A percentile compares a stretch with the other conserved stretches of the same genome.
phyloP scores from a whole-genome alignment of 2,329 filamentous ascomycete species.

The Penicillium griseofulvum region DNA sequence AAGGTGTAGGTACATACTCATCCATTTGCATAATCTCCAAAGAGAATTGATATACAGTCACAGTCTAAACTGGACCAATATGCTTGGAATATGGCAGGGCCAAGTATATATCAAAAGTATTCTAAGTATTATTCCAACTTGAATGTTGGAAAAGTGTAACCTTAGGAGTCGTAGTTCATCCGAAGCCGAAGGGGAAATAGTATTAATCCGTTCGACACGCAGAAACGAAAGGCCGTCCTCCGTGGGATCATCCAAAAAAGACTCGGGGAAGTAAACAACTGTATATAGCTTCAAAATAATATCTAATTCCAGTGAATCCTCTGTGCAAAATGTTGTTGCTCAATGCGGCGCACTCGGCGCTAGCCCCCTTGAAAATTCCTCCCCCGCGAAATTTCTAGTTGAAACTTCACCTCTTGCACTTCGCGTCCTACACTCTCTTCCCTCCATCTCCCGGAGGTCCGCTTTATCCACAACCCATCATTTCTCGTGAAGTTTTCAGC shows the following conservation, averaged over 20 bases:
- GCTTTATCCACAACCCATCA: conserved; percentile 29
- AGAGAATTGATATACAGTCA: not conserved
- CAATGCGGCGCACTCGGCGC: conserved; percentile 31
- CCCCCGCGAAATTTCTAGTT: conserved; percentile 38
- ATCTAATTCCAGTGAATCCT: conserved; percentile 9
- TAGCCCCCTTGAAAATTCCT: conserved; percentile 36
- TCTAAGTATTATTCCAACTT: no score
- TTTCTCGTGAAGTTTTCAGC: conserved; percentile 10
- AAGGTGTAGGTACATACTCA: not conserved
- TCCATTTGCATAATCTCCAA: not conserved
- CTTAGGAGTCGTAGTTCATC: conserved; percentile 20
- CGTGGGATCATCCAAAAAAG: conserved; percentile 33
- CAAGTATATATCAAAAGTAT: not conserved
- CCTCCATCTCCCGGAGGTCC: conserved; percentile 33
- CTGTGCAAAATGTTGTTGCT: conserved; percentile 34
- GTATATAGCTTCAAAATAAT: conserved; percentile 19
- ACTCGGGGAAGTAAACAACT: conserved; percentile 26
- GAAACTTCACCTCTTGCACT: conserved; percentile 33
- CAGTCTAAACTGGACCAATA: not conserved
- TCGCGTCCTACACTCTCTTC: conserved; percentile 27
- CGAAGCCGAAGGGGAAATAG: conserved; percentile 37
- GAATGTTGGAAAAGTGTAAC: not conserved
- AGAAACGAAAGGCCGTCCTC: conserved; percentile 44
- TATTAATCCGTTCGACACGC: conserved; percentile 43
- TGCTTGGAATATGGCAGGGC: not conserved